Base-by-base conservation (phyloP, 2,329 filamentous ascomycete species). In the Penicillium sp. region DNA sequence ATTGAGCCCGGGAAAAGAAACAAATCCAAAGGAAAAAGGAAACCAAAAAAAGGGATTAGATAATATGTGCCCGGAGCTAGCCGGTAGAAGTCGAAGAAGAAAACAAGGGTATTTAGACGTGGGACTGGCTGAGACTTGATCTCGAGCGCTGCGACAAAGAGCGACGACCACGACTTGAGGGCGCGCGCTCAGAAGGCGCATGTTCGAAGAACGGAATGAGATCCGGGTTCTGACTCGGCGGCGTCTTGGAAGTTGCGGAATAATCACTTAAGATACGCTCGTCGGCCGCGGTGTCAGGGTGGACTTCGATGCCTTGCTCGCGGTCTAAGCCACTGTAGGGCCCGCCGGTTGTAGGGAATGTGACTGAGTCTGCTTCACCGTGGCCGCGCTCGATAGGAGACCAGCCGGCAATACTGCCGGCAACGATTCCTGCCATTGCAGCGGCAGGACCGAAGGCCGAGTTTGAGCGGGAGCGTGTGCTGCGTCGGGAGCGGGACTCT, bases 341-440 rank as follows among this genome's bases (percentile, higher is more conserved):
- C 16, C 68, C 51, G 1, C 51, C 69, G 38, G 65, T 67, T 22
- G 68, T 61, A 1, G 73, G 69, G 58, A 78, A 75, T 13, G 65
- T 68, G 50, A 74, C 64, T 4, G 71, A 66, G 50, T 56, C 54
- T 5, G 50, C 21, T 7, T 50, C 54, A 14, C 32, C 46, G n/a
- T 49, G 56, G 50, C 7, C 5, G 39, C 80, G 73, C 56, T 85
- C 83, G 49, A 86, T 83, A 0, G 77, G 85, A 34, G 83, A 86
- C 83, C 83, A 87, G 40, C 83, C 84, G 40, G 79, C 83, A 59
- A 88, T 80, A 66, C 83, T 85, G 49, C 85, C 84, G n/a, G 84
- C 85, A 36, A 87, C 79, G 45, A 87, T 79, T 61, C 85, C 85
- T 22, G 84, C 84, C 83, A 87, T 86, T 36, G 84, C 85, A 43